Evolutionary conservation across 768 basidiomycete species (phyloP).

Genomic region (Naganishia vaughanmartiniae): DNA sequence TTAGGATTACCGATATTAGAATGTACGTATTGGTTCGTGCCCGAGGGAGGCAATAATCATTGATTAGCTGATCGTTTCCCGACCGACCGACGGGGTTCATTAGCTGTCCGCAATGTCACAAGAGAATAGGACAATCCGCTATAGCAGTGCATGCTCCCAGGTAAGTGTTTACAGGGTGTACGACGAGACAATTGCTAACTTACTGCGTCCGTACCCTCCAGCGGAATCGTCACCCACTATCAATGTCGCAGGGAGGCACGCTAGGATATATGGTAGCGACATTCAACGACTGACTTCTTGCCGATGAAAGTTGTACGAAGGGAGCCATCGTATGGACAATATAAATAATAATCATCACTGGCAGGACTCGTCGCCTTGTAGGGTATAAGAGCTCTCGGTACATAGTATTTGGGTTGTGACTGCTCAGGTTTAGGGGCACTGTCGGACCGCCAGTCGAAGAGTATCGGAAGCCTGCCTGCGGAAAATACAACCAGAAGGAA

Average conservation of each 20-base stretch:
- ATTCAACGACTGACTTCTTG: too few species aligned
- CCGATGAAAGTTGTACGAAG: too few species aligned
- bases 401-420: too few species aligned
- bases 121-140: slow-evolving; percentile 85
- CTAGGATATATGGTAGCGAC: too few species aligned
- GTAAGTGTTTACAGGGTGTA: slow-evolving; percentile 55
- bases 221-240: slow-evolving; percentile 21
- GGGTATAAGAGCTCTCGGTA: too few species aligned
- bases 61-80: neutral
- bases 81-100: neutral
- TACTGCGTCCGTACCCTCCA: neutral
- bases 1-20: slow-evolving; percentile 84
- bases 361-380: too few species aligned
- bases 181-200: neutral
- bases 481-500: too few species aligned
- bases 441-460: too few species aligned
- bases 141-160: slow-evolving; percentile 88
- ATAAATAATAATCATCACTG: too few species aligned
- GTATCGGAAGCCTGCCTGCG: too few species aligned
- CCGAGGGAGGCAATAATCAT: neutral
- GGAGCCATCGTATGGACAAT: too few species aligned
- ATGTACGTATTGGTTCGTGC: slow-evolving; percentile 63
- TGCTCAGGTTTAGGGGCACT: too few species aligned
- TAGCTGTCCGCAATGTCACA: slow-evolving; percentile 94
- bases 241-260: slow-evolving; percentile 10